These are phyloP conservation scores for Yamagishiella unicocca DNA, from an alignment of 139 green algal species.

Conservation along the genomic window DNA sequence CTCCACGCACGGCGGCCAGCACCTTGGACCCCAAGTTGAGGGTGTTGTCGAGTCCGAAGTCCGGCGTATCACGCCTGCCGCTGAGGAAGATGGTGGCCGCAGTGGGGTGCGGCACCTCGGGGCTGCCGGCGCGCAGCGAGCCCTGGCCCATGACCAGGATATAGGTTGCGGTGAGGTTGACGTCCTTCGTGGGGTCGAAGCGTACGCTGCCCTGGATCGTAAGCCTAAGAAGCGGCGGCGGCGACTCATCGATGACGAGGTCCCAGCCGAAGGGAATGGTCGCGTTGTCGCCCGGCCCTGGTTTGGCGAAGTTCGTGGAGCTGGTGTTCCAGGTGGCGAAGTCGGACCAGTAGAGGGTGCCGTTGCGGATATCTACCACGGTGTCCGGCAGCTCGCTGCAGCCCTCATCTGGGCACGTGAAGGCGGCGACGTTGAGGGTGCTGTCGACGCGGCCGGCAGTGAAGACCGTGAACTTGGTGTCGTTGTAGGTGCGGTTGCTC, in stretches of 20 bases:
- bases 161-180: constrained; percentile 41
- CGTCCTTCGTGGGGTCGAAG: constrained; percentile 24
- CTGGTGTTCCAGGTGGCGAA: background rate
- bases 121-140: constrained; percentile 23
- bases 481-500: constrained; percentile 53
- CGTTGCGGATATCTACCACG: constrained; percentile 21
- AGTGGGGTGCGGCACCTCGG: background rate
- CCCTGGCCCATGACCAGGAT: constrained; percentile 38
- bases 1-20: constrained; percentile 11
- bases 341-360: constrained; percentile 53
- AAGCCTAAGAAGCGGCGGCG: constrained; percentile 17
- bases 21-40: constrained; percentile 54
- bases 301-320: constrained; percentile 27
- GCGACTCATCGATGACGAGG: constrained; percentile 50
- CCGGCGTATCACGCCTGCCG: constrained; percentile 20
- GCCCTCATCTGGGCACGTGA: constrained; percentile 6
- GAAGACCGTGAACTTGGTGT: constrained; percentile 32
- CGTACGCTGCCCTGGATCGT: constrained; percentile 51
- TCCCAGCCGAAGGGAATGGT: constrained; percentile 54
- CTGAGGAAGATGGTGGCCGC: background rate
- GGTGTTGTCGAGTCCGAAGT: constrained; percentile 34
- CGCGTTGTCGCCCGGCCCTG: constrained; percentile 11
- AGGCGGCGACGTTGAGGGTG: background rate
- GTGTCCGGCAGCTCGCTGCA: constrained; percentile 3
- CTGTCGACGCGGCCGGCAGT: background rate